Evolutionary conservation across 1,284 basidiomycete genomes (phyloP).

Genomic region (Rhodotorula sp.): DNA sequence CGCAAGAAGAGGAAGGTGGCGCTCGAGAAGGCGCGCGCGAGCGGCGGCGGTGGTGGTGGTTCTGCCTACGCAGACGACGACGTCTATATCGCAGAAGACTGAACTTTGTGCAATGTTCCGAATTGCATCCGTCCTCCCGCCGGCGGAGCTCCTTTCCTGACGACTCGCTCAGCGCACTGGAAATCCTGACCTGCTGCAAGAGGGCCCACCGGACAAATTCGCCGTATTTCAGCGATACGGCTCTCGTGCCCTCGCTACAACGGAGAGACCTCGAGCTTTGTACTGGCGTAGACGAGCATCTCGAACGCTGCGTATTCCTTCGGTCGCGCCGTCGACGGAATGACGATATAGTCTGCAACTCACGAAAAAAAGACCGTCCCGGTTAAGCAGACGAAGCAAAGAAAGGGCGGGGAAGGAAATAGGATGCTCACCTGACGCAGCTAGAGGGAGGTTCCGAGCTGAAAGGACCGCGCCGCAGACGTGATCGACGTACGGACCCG

Average conservation of each 20-base stretch:
- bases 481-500: slow-evolving; percentile 72
- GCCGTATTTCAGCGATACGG: neutral
- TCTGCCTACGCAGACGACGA: neutral
- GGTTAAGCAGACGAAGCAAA: slow-evolving; percentile 27
- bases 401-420: slow-evolving; percentile 46
- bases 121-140: no score
- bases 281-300: slow-evolving; percentile 59
- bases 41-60: neutral
- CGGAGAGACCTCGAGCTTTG: slow-evolving; percentile 13
- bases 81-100: slow-evolving; percentile 28
- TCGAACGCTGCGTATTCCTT: slow-evolving; percentile 61
- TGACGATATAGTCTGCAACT: slow-evolving; percentile 60
- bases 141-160: no score
- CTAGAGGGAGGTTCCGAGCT: slow-evolving; percentile 16
- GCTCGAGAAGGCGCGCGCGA: neutral
- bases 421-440: slow-evolving; percentile 61
- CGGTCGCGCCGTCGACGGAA: slow-evolving; percentile 69
- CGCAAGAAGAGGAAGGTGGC: neutral
- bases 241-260: neutral
- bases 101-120: neutral
- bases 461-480: slow-evolving; percentile 16
- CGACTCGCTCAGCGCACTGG: neutral
- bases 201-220: no score
- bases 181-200: neutral
- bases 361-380: slow-evolving; percentile 47